Evolutionary conservation across 2,329 filamentous ascomycete genomes (phyloP).

Genomic region (Pseudogymnoascus sp.): DNA sequence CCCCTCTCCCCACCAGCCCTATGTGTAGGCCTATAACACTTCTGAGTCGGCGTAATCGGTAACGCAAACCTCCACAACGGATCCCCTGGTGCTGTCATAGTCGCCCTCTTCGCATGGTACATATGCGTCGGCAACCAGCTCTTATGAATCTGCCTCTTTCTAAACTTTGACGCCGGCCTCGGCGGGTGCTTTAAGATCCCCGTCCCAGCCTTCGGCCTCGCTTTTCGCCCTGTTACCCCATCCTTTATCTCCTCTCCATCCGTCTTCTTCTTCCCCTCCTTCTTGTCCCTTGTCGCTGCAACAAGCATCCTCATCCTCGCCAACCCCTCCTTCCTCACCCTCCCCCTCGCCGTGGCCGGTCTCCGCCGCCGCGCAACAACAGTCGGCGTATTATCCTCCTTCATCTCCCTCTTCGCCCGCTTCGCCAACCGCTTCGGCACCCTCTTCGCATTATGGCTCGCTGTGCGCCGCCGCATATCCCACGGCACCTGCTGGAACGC

Average conservation of each 20-base stretch:
- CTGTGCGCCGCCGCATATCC: constrained; percentile 75
- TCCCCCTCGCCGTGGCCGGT: constrained; percentile 48
- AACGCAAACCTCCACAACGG: constrained; percentile 88
- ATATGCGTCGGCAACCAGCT: constrained; percentile 92
- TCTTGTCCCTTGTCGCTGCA: constrained; percentile 45
- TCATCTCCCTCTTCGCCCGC: constrained; percentile 67
- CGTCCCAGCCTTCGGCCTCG: constrained; percentile 61
- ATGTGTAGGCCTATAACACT: constrained; percentile 83
- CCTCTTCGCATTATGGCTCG: constrained; percentile 89
- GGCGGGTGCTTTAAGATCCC: constrained; percentile 60
- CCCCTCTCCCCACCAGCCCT: constrained; percentile 69
- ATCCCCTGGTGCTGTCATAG: constrained; percentile 71
- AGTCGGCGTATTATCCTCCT: constrained; percentile 82
- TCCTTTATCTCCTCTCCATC: constrained; percentile 21
- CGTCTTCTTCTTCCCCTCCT: constrained; percentile 26
- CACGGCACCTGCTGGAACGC: constrained; percentile 90
- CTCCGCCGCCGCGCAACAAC: constrained; percentile 59
- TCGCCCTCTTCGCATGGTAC: constrained; percentile 87
- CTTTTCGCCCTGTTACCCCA: constrained; percentile 34
- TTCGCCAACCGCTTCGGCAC: constrained; percentile 70
- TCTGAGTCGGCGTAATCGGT: constrained; percentile 77
- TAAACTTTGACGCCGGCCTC: constrained; percentile 61
- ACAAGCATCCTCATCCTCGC: constrained; percentile 60
- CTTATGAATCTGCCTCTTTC: constrained; percentile 79
- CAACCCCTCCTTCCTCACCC: constrained; percentile 68